Conservation (phyloP, 2,329 filamentous ascomycete species). For the Paraphaeosphaeria minitans region DNA sequence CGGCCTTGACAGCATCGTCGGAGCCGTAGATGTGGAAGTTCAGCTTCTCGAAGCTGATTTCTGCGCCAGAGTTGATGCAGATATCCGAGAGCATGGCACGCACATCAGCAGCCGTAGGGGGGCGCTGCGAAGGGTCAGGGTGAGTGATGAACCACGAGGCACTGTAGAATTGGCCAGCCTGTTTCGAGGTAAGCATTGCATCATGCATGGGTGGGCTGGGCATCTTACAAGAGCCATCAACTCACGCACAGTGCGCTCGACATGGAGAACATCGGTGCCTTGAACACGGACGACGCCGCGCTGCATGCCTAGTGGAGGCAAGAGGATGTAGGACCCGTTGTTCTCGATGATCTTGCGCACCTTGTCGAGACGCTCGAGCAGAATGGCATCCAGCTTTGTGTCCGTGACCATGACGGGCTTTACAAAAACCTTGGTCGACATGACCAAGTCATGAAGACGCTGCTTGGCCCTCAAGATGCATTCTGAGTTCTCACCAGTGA, state of each 20-base stretch:
- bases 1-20: slow-evolving; percentile 93
- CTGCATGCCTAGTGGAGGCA: slow-evolving; percentile 85
- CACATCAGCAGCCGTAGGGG: slow-evolving; percentile 70
- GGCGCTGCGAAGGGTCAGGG: slow-evolving; percentile 68
- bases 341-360: slow-evolving; percentile 97
- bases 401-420: slow-evolving; percentile 91
- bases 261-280: slow-evolving; percentile 88
- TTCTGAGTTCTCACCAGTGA: slow-evolving; percentile 86
- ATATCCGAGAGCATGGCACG: slow-evolving; percentile 93
- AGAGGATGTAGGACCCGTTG: slow-evolving; percentile 93
- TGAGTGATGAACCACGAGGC: slow-evolving; percentile 94
- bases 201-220: slow-evolving; percentile 10
- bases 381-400: slow-evolving; percentile 92
- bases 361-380: slow-evolving; percentile 90
- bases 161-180: slow-evolving; percentile 97
- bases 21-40: slow-evolving; percentile 94
- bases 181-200: slow-evolving; percentile 25
- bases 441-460: slow-evolving; percentile 84
- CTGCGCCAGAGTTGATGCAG: slow-evolving; percentile 93
- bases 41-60: slow-evolving; percentile 92
- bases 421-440: slow-evolving; percentile 74
- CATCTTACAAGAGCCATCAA: slow-evolving; percentile 85
- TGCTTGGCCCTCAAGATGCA: slow-evolving; percentile 88
- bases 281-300: slow-evolving; percentile 87
- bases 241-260: slow-evolving; percentile 92